Percentiles rank a stretch among this genome's conserved stretches.
Evolutionary conservation across 176 grass and related monocot genomes (phyloP).

Genomic region (Poa annua): DNA sequence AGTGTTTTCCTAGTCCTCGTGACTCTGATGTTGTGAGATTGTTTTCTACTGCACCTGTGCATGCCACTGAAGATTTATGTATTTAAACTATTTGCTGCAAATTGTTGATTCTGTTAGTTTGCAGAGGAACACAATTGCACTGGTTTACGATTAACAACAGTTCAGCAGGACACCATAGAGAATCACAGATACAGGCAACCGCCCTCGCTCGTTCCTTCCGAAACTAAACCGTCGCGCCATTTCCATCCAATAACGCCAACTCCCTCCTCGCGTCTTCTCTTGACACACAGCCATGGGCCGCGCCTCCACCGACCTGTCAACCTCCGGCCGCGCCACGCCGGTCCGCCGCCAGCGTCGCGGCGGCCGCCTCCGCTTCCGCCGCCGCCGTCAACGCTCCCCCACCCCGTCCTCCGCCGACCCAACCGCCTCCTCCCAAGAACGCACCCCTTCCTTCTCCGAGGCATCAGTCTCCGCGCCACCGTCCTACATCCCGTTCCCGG

Average conservation of each 20-base stretch:
- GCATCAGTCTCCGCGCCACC: conserved; percentile 26
- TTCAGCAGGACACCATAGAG: not conserved
- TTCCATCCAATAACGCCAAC: not conserved
- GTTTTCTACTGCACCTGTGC: not conserved
- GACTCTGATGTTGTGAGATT: not conserved
- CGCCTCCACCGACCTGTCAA: conserved; percentile 21
- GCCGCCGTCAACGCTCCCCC: conserved; percentile 1
- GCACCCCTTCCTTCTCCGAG: not conserved
- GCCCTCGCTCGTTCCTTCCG: not conserved
- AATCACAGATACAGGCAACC: not conserved
- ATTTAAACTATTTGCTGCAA: not conserved
- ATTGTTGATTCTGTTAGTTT: not conserved
- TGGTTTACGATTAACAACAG: not conserved
- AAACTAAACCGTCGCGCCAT: conserved; percentile 23
- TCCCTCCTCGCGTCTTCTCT: not conserved
- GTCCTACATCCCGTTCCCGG: conserved; percentile 18
- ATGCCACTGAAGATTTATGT: not conserved
- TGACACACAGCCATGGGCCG: conserved; percentile 35
- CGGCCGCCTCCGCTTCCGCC: not conserved
- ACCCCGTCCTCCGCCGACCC: conserved; percentile 11
- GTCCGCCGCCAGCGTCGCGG: conserved; percentile 6
- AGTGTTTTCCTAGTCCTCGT: not conserved
- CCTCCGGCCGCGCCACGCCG: conserved; percentile 18
- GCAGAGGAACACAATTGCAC: not conserved
- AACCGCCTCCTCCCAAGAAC: conserved; percentile 27